These are phyloP conservation scores for Narthecium ossifragum DNA, from an alignment of 106 monocot species.

Conservation along the genomic window DNA sequence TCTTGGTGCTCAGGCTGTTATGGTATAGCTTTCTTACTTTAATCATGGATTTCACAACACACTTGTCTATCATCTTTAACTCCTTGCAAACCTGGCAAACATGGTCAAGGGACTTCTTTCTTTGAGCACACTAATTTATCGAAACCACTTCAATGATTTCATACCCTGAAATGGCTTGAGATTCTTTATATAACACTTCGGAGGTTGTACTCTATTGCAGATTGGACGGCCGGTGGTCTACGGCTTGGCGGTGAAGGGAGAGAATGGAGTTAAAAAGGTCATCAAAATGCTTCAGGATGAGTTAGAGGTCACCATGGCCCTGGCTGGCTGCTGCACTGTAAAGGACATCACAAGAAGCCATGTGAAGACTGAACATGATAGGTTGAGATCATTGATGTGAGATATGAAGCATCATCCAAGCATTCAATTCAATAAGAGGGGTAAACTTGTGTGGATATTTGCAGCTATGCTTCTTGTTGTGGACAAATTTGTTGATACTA, in stretches of 20 bases:
- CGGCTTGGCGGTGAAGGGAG: slow-evolving; percentile 56
- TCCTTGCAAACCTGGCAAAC: background rate
- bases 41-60: background rate
- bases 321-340: slow-evolving; percentile 42
- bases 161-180: background rate
- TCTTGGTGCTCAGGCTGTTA: slow-evolving; percentile 63
- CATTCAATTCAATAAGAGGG: too few relatives aligned
- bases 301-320: slow-evolving; percentile 62
- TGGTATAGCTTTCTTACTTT: slow-evolving; percentile 22
- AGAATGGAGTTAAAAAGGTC: slow-evolving; percentile 44
- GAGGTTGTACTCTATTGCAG: slow-evolving; percentile 6
- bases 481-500: too few relatives aligned
- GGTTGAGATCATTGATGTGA: slow-evolving; percentile 44
- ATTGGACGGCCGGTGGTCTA: slow-evolving; percentile 59
- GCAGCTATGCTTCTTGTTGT: too few relatives aligned
- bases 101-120: background rate
- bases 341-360: slow-evolving; percentile 55
- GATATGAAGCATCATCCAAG: too few relatives aligned
- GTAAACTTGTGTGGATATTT: too few relatives aligned
- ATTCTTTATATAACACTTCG: background rate
- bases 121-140: background rate
- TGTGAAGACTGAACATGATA: slow-evolving; percentile 34
- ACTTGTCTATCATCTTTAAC: background rate
- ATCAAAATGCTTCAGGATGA: slow-evolving; percentile 56
- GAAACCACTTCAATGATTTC: background rate